phyloP scores from a whole-genome alignment of 23 red algal species.

The Gracilaria domingensis region DNA sequence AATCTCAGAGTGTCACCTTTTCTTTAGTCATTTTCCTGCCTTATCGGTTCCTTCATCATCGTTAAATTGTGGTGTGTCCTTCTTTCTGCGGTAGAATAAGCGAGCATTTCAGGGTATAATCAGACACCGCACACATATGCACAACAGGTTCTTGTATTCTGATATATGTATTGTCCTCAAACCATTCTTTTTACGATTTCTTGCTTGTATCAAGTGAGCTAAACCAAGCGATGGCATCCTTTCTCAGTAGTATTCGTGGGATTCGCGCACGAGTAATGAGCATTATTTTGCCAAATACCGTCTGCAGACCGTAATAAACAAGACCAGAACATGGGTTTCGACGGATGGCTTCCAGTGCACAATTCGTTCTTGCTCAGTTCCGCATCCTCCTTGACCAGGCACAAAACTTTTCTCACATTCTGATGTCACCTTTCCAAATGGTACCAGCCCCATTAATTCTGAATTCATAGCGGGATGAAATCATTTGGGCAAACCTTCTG shows the following conservation, averaged over 20 bases:
- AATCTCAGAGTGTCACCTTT: not conserved
- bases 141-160: slow-evolving; percentile 19
- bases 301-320: not conserved
- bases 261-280: not conserved
- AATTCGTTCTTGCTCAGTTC: not conserved
- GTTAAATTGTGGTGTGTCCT: too few species aligned
- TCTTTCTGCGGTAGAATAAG: not conserved
- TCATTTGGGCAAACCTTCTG: too few species aligned
- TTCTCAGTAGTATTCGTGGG: too few species aligned
- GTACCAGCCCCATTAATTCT: too few species aligned
- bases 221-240: too few species aligned
- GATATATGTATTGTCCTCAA: not conserved
- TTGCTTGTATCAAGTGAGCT: not conserved
- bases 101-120: not conserved
- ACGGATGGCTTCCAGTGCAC: slow-evolving; percentile 1
- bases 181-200: not conserved
- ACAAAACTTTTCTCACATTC: slow-evolving; percentile 7
- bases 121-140: slow-evolving; percentile 14
- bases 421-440: not conserved
- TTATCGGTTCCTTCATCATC: too few species aligned
- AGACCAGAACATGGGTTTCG: slow-evolving; percentile 17
- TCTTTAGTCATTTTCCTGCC: not conserved
- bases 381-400: not conserved
- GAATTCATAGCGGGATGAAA: too few species aligned
- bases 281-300: not conserved